Evolutionary conservation across 352 stramenopile species (phyloP).

Genomic region (Globisporangium camurandrum): DNA sequence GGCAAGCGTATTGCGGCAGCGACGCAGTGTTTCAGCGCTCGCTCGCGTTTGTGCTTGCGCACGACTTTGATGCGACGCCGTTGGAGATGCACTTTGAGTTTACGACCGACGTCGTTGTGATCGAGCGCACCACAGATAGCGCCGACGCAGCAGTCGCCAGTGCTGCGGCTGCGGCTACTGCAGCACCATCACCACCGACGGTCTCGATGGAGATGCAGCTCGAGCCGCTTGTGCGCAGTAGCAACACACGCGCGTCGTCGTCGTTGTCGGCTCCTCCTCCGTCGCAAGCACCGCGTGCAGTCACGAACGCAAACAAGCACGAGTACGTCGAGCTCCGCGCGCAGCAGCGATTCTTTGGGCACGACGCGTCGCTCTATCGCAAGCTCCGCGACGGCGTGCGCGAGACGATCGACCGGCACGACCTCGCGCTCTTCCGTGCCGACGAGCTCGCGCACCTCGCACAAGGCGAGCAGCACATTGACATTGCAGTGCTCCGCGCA

Average conservation of each 20-base stretch:
- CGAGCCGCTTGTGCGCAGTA: constrained; percentile 4
- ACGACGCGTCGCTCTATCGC: constrained; percentile 47
- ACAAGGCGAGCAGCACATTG: constrained; percentile 39
- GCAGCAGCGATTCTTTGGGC: constrained; percentile 53
- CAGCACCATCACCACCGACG: neutral
- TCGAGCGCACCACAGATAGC: constrained; percentile 6
- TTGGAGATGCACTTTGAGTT: constrained; percentile 69
- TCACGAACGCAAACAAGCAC: constrained; percentile 68
- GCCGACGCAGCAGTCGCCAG: constrained; percentile 17
- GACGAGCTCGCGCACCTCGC: constrained; percentile 45
- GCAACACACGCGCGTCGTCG: no score
- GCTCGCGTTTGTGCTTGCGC: constrained; percentile 52
- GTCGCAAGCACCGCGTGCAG: constrained; percentile 20
- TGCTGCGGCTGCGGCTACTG: constrained; percentile 29
- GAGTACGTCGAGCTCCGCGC: constrained; percentile 56
- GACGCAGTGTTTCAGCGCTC: constrained; percentile 56
- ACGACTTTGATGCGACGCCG: constrained; percentile 49
- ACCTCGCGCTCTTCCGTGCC: constrained; percentile 54
- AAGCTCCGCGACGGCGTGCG: constrained; percentile 50
- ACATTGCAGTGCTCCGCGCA: no score
- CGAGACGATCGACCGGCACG: constrained; percentile 39
- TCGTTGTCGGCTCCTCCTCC: no score
- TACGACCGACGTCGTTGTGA: constrained; percentile 33
- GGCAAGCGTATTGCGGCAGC: constrained; percentile 50
- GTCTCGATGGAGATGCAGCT: constrained; percentile 66